These are phyloP conservation scores for Pichia sp. DNA, from an alignment of 1,139 yeast genomes.

Conservation along the genomic window DNA sequence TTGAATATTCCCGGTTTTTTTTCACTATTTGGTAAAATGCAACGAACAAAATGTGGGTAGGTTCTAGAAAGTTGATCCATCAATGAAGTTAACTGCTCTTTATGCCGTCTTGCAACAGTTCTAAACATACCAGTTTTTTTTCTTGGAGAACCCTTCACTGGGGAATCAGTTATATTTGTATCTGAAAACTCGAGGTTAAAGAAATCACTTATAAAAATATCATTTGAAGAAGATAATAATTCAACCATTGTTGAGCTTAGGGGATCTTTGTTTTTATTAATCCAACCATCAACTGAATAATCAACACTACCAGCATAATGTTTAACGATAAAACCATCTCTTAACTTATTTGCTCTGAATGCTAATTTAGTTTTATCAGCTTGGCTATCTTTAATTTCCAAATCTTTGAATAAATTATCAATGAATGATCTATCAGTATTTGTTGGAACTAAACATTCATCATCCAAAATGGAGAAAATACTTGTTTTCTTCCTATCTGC, in stretches of 20 bases:
- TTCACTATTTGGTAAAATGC: conserved; percentile 82
- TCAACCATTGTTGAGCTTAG: conserved; percentile 68
- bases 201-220: conserved; percentile 43
- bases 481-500: conserved; percentile 44
- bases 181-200: conserved; percentile 32
- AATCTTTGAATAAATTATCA: conserved; percentile 63
- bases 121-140: conserved; percentile 43
- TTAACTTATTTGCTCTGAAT: conserved; percentile 52
- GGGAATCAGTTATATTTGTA: conserved; percentile 26
- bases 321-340: conserved; percentile 68
- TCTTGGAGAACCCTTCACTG: conserved; percentile 22
- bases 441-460: conserved; percentile 92
- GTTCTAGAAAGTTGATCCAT: conserved; percentile 73
- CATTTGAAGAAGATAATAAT: conserved; percentile 49
- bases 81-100: conserved; percentile 69
- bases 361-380: conserved; percentile 35
- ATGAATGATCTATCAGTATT: conserved; percentile 79
- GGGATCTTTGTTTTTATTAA: conserved; percentile 93
- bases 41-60: conserved; percentile 94
- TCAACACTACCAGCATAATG: conserved; percentile 97
- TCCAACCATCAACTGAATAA: conserved; percentile 87
- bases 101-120: conserved; percentile 82
- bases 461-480: conserved; percentile 82
- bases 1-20: conserved; percentile 71
- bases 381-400: conserved; percentile 44